Conservation (phyloP, 805 yeast species). For the Scheffersomyces stipitis region DNA sequence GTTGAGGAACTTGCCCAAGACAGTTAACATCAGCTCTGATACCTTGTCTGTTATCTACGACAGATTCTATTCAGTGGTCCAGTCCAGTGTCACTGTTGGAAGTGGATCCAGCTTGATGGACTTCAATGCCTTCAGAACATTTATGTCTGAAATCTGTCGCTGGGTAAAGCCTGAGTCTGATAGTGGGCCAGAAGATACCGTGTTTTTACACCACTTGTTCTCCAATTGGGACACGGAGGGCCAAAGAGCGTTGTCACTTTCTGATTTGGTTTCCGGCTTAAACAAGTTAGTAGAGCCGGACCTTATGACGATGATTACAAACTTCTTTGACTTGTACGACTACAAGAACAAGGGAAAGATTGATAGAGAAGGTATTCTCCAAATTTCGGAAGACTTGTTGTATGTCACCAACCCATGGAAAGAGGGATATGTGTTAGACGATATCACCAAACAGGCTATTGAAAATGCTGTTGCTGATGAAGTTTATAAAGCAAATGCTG, state of each 20-base stretch:
- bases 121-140: constrained; percentile 65
- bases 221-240: constrained; percentile 64
- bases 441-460: constrained; percentile 58
- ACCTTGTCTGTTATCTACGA: constrained; percentile 78
- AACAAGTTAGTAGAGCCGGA: constrained; percentile 70
- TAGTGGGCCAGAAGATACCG: constrained; percentile 23
- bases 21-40: constrained; percentile 55
- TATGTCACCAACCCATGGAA: constrained; percentile 85
- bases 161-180: constrained; percentile 51
- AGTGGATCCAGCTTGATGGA: constrained; percentile 68
- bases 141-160: constrained; percentile 77
- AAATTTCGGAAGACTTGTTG: constrained; percentile 83
- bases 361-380: constrained; percentile 75
- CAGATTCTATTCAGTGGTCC: constrained; percentile 73
- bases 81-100: constrained; percentile 53
- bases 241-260: constrained; percentile 58
- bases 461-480: constrained; percentile 68
- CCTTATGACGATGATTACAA: constrained; percentile 73
- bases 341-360: constrained; percentile 56
- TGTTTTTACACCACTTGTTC: constrained; percentile 65
- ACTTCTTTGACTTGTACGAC: constrained; percentile 78
- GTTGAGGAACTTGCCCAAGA: constrained; percentile 78
- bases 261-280: constrained; percentile 71
- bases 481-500: constrained; percentile 45
- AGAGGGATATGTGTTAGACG: constrained; percentile 66